Conservation (phyloP, 2,329 filamentous ascomycete species). For the Monilinia aucupariae region DNA sequence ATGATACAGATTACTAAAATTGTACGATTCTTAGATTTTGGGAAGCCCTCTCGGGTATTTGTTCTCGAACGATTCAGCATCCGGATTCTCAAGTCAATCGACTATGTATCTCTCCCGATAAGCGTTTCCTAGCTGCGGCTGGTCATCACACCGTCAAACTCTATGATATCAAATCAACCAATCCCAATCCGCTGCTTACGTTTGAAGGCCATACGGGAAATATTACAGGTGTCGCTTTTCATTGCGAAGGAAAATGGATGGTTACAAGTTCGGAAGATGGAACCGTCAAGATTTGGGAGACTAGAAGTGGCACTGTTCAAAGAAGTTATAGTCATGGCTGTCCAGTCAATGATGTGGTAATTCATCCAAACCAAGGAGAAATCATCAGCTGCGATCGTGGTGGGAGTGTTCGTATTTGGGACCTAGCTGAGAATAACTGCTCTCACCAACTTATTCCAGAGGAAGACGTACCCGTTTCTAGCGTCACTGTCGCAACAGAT, state of each 20-base stretch:
- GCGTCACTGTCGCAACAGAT: conserved; percentile 92
- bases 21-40: conserved; percentile 63
- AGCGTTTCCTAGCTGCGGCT: conserved; percentile 77
- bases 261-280: conserved; percentile 96
- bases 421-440: conserved; percentile 93
- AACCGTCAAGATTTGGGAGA: conserved; percentile 39
- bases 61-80: conserved; percentile 95
- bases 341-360: conserved; percentile 96
- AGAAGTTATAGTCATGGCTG: conserved; percentile 87
- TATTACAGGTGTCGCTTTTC: conserved; percentile 93
- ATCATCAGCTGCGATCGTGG: conserved; percentile 93
- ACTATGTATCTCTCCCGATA: conserved; percentile 96
- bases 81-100: conserved; percentile 98
- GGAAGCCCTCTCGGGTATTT: conserved; percentile 97
- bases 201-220: conserved; percentile 97
- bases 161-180: conserved; percentile 98
- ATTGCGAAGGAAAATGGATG: conserved; percentile 99
- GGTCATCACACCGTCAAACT: conserved; percentile 86
- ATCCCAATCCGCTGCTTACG: conserved; percentile 84
- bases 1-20: conserved; percentile 17
- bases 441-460: conserved; percentile 94
- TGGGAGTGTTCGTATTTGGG: conserved; percentile 92
- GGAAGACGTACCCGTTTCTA: conserved; percentile 88
- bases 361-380: conserved; percentile 97
- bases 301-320: conserved; percentile 53